Evolutionary conservation across 805 yeast species (phyloP).

Genomic region (Hermanozyma aechmeae): DNA sequence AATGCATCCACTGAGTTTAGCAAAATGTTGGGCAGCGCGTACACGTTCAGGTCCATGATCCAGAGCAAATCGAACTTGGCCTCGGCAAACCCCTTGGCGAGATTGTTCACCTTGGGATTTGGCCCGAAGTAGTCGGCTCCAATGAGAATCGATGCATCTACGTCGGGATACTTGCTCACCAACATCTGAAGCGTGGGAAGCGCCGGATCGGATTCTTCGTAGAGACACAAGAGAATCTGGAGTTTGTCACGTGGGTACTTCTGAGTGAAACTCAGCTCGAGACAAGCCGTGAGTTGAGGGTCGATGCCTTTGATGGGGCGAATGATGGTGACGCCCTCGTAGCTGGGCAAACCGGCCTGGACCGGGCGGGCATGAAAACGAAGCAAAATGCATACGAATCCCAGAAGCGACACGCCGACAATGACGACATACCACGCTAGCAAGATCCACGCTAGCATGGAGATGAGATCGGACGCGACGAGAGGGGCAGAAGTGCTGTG

Average conservation of each 20-base stretch:
- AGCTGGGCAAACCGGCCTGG: constrained; percentile 2
- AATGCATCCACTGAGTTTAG: constrained; percentile 51
- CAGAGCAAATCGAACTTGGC: constrained; percentile 72
- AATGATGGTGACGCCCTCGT: constrained; percentile 55
- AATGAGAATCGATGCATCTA: constrained; percentile 51
- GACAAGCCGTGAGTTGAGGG: constrained; percentile 59
- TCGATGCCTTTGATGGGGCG: constrained; percentile 83
- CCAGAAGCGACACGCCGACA: constrained; percentile 25
- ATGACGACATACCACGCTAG: constrained; percentile 33
- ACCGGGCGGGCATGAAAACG: constrained; percentile 17
- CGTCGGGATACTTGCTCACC: constrained; percentile 42
- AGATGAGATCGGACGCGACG: too few species aligned
- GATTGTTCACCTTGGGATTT: constrained; percentile 81
- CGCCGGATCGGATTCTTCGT: constrained; percentile 53
- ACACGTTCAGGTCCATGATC: constrained; percentile 82
- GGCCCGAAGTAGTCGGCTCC: constrained; percentile 62
- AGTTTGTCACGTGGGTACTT: constrained; percentile 49
- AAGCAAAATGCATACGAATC: constrained; percentile 29
- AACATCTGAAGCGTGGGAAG: constrained; percentile 45
- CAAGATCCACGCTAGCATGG: too few species aligned
- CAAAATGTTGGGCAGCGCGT: constrained; percentile 61
- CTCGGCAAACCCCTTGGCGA: constrained; percentile 65
- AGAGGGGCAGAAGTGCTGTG: too few species aligned
- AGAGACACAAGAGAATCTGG: constrained; percentile 74
- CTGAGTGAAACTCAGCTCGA: constrained; percentile 61